A percentile compares a stretch with the other conserved stretches of the same genome.
phyloP scores from a whole-genome alignment of 768 basidiomycete species.

The Agrocybe praecox region DNA sequence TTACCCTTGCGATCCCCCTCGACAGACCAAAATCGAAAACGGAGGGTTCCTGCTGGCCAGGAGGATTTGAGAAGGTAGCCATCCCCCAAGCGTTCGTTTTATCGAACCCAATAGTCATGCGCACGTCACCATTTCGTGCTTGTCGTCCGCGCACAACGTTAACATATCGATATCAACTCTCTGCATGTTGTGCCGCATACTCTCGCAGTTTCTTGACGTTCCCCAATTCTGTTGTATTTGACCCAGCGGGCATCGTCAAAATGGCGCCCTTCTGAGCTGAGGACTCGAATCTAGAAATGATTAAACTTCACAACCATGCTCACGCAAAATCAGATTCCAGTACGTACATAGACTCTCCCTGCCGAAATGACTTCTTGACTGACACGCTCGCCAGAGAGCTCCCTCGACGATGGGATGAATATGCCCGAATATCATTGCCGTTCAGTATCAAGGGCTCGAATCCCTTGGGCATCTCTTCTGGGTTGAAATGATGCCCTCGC shows the following conservation, averaged over 20 bases:
- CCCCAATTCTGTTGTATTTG: slow-evolving; percentile 11
- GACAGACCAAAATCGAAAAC: slow-evolving; percentile 3
- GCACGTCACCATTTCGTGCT: slow-evolving; percentile 20
- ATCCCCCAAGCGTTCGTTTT: slow-evolving; percentile 21
- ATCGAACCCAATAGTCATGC: slow-evolving; percentile 18
- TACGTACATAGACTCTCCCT: slow-evolving; percentile 2
- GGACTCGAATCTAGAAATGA: slow-evolving; percentile 10
- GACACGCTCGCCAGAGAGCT: slow-evolving; percentile 14
- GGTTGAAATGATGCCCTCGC: slow-evolving; percentile 15
- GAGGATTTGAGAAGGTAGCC: slow-evolving; percentile 14
- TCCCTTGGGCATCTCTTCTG: slow-evolving; percentile 9
- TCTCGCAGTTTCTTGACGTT: slow-evolving; percentile 7
- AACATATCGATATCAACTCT: slow-evolving; percentile 17
- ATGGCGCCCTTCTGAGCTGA: slow-evolving; percentile 17
- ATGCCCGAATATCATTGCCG: slow-evolving; percentile 4
- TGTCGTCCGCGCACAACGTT: slow-evolving; percentile 12
- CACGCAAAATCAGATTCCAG: not conserved
- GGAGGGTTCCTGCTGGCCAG: slow-evolving; percentile 1
- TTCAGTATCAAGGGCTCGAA: slow-evolving; percentile 9
- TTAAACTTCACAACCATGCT: not conserved
- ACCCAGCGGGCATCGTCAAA: slow-evolving; percentile 21
- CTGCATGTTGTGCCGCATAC: slow-evolving; percentile 14
- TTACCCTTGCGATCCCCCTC: not conserved
- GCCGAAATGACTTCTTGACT: not conserved
- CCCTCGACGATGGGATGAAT: not conserved